Evolutionary conservation across 2,329 filamentous ascomycete genomes (phyloP).

Genomic region (Epichloe typhina): DNA sequence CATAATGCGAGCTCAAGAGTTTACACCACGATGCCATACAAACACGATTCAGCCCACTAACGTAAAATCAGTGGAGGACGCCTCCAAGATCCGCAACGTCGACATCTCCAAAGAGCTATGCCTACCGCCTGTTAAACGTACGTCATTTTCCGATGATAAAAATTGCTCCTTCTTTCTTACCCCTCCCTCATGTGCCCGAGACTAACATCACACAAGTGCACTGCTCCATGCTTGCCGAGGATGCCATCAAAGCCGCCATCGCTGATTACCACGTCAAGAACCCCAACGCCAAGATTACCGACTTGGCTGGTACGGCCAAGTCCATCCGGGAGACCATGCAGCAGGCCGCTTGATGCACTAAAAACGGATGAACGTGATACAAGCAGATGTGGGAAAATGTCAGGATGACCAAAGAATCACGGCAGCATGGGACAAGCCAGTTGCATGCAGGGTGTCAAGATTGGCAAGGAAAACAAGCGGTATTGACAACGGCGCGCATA

Average conservation of each 20-base stretch:
- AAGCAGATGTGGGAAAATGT: not conserved
- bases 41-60: too few relatives aligned
- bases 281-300: slow-evolving; percentile 41
- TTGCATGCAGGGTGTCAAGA: not conserved
- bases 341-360: slow-evolving; percentile 3
- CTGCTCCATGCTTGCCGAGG: slow-evolving; percentile 84
- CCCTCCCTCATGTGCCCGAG: slow-evolving; percentile 13
- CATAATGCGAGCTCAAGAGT: not conserved
- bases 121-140: slow-evolving; percentile 75
- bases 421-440: not conserved
- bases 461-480: not conserved
- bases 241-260: slow-evolving; percentile 84
- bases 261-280: slow-evolving; percentile 81
- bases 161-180: not conserved
- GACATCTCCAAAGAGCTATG: slow-evolving; percentile 97
- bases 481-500: not conserved
- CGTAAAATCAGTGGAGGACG: slow-evolving; percentile 55
- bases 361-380: not conserved
- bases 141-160: slow-evolving; percentile 21
- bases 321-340: slow-evolving; percentile 13
- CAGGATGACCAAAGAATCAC: not conserved
- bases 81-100: slow-evolving; percentile 84
- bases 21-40: not conserved
- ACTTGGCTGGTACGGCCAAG: slow-evolving; percentile 59
- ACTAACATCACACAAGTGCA: slow-evolving; percentile 46